Conservation (phyloP, 805 yeast species). For the Pichia phayaonensis region DNA sequence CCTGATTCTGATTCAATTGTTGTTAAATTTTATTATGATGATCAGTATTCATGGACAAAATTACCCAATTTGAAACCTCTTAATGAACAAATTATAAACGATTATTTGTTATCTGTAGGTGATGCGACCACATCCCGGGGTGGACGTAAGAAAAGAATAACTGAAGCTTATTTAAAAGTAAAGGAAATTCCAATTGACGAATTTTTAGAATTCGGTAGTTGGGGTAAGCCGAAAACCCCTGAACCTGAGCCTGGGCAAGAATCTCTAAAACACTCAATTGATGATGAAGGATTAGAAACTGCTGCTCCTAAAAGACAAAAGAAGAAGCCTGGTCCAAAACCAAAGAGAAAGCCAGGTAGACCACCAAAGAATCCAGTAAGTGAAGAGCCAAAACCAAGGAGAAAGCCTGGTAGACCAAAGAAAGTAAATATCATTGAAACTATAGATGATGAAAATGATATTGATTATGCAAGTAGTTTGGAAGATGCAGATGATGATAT, state of each 20-base stretch:
- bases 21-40: conserved; percentile 67
- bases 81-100: conserved; percentile 33
- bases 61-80: conserved; percentile 43
- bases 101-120: conserved; percentile 21
- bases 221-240: conserved; percentile 31
- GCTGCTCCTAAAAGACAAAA: conserved; percentile 17
- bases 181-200: conserved; percentile 43
- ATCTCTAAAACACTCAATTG: neutral
- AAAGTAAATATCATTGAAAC: conserved; percentile 6
- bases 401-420: conserved; percentile 4
- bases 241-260: conserved; percentile 10
- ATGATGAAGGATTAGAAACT: conserved; percentile 3
- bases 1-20: conserved; percentile 22
- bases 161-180: conserved; percentile 26
- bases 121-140: conserved; percentile 22
- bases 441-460: conserved; percentile 7
- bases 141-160: conserved; percentile 19
- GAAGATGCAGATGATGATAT: conserved; percentile 7
- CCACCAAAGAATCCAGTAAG: conserved; percentile 3
- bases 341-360: conserved; percentile 5
- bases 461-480: neutral
- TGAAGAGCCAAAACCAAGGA: conserved; percentile 6
- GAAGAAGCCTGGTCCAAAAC: conserved; percentile 7
- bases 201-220: conserved; percentile 34
- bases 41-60: conserved; percentile 63